Evolutionary conservation across 176 grass and related monocot genomes (phyloP).

Genomic region (Aegilops tauschii): DNA sequence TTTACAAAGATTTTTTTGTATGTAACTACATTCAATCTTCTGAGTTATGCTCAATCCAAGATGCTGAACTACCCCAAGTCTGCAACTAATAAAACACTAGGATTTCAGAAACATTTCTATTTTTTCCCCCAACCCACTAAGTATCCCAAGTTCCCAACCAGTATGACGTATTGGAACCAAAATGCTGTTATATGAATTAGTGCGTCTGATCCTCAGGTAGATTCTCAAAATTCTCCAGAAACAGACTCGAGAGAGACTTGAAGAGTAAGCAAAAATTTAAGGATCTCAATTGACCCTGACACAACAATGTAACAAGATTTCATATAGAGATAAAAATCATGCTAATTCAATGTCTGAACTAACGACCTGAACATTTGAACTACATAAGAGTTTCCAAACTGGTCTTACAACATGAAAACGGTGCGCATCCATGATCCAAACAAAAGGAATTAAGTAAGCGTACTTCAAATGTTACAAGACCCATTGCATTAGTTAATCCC

Average conservation of each 20-base stretch:
- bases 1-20: not conserved
- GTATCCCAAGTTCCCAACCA: not conserved
- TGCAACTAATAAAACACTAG: not conserved
- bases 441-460: not conserved
- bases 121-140: not conserved
- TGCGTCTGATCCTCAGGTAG: not conserved
- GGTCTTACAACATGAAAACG: not conserved
- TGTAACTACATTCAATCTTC: not conserved
- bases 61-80: not conserved
- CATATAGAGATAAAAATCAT: not conserved
- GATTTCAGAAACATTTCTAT: not conserved
- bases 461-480: not conserved
- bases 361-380: not conserved
- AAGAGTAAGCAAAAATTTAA: not conserved
- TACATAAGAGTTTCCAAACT: not conserved
- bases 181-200: not conserved
- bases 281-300: not conserved
- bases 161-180: not conserved
- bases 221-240: not conserved
- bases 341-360: not conserved
- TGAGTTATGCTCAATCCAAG: not conserved
- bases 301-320: slow-evolving; percentile 8
- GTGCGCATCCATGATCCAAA: not conserved
- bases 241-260: not conserved
- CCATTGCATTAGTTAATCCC: not conserved